A percentile compares a stretch with the other conserved stretches of the same genome.
These are phyloP conservation scores for Colletotrichum incanum DNA, from an alignment of 2,329 filamentous ascomycete species.

Conservation along the genomic window DNA sequence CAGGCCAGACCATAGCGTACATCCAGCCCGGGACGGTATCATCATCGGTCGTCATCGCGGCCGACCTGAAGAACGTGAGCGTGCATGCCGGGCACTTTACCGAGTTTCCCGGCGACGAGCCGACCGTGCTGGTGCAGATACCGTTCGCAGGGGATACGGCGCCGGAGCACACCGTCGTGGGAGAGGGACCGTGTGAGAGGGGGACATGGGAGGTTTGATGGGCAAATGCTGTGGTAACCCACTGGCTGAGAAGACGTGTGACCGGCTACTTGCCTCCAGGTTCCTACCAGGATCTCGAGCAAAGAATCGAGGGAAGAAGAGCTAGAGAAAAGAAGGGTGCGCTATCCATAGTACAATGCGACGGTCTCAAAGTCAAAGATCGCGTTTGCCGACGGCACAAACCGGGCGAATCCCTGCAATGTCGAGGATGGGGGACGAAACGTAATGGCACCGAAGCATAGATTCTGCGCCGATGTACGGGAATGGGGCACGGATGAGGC, in stretches of 20 bases:
- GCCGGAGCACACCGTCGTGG: constrained; percentile 49
- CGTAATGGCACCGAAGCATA: constrained; percentile 25
- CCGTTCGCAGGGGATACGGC: constrained; percentile 48
- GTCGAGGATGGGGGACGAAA: constrained; percentile 16
- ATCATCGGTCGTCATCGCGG: constrained; percentile 52
- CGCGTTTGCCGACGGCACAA: constrained; percentile 16
- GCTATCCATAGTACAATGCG: constrained; percentile 5
- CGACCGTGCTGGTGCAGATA: constrained; percentile 52
- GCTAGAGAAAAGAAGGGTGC: background rate
- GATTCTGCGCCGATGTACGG: background rate
- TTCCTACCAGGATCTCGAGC: too few relatives aligned
- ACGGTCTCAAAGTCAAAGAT: constrained; percentile 9
- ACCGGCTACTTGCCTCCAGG: background rate
- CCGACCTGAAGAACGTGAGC: constrained; percentile 49
- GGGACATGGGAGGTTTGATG: constrained; percentile 30
- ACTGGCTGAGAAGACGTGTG: too few relatives aligned
- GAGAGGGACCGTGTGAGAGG: constrained; percentile 49
- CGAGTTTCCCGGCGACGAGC: constrained; percentile 54
- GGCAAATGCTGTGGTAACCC: too few relatives aligned
- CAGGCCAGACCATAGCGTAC: constrained; percentile 47
- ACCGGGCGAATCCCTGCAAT: constrained; percentile 4
- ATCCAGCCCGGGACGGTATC: constrained; percentile 50
- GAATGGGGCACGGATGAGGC: constrained; percentile 14
- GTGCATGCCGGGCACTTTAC: constrained; percentile 51
- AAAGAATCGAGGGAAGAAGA: background rate